Evolutionary conservation across 2,329 filamentous ascomycete species (phyloP).

Genomic region (Monosporascus ibericus): DNA sequence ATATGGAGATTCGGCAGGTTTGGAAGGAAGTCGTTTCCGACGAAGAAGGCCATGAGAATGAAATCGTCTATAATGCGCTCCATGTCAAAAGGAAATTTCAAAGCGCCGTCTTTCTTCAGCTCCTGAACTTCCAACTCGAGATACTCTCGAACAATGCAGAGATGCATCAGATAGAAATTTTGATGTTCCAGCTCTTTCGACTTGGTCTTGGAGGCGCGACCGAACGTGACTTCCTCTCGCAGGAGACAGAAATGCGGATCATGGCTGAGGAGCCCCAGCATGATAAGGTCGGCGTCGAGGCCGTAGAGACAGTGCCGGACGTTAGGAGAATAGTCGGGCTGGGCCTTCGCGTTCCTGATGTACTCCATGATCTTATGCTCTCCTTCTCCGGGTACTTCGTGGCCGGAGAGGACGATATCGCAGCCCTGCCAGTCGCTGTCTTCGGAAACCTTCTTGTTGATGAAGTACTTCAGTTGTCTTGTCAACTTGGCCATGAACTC

Average conservation of each 20-base stretch:
- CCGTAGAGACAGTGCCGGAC: conserved; percentile 96
- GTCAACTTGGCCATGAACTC: conserved; percentile 98
- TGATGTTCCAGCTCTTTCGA: conserved; percentile 97
- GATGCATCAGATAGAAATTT: conserved; percentile 95
- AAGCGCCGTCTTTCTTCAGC: conserved; percentile 63
- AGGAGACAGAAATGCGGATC: conserved; percentile 97
- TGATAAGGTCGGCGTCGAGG: conserved; percentile 94
- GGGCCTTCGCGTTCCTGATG: conserved; percentile 93
- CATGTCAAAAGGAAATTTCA: conserved; percentile 82
- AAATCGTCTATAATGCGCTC: conserved; percentile 98
- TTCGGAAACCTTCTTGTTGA: conserved; percentile 97
- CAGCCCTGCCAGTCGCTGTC: conserved; percentile 97
- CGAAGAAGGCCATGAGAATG: conserved; percentile 98
- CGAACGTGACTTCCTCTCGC: conserved; percentile 96
- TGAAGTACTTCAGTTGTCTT: conserved; percentile 91
- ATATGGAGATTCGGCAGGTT: conserved; percentile 96
- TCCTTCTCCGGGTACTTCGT: conserved; percentile 95
- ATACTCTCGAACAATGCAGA: conserved; percentile 96
- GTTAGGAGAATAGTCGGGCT: conserved; percentile 87
- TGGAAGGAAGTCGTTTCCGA: conserved; percentile 97
- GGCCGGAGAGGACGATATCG: conserved; percentile 91
- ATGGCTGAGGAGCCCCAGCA: conserved; percentile 94
- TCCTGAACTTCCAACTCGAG: conserved; percentile 96
- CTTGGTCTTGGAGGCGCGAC: conserved; percentile 78
- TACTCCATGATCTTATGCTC: conserved; percentile 99